Evolutionary conservation across 192 early-diverging fungal species (phyloP).

Genomic region (Mortierella antarctica): DNA sequence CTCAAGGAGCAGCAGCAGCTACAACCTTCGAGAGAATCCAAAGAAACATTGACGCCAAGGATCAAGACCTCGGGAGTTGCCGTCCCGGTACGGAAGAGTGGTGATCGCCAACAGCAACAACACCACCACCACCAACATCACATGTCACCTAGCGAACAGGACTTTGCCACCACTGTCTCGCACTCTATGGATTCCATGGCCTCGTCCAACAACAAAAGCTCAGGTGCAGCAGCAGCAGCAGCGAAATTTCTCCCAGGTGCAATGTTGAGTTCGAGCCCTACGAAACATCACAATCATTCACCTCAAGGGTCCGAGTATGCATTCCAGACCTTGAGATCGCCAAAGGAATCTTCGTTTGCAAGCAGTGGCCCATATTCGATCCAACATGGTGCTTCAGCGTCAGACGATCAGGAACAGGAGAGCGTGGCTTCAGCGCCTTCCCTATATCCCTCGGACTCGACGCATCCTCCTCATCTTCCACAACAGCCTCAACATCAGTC

Average conservation of each 20-base stretch:
- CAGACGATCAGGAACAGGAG: no score
- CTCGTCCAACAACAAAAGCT: conserved; percentile 2
- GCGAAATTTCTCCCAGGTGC: conserved; percentile 1
- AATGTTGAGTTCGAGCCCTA: conserved; percentile 22
- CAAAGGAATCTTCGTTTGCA: background rate
- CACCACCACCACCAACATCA: conserved; percentile 10
- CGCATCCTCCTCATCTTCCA: no score
- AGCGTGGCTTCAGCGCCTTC: no score
- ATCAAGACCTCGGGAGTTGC: conserved; percentile 21
- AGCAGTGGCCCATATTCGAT: no score
- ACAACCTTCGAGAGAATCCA: no score
- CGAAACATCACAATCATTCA: conserved; percentile 4
- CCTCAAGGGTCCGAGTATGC: conserved; percentile 26
- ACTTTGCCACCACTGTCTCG: conserved; percentile 18
- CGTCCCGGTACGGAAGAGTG: conserved; percentile 10
- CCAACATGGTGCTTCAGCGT: no score
- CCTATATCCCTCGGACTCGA: no score
- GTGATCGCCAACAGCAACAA: conserved; percentile 17
- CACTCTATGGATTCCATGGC: conserved; percentile 25
- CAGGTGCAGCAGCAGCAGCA: background rate
- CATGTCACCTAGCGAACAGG: conserved; percentile 25
- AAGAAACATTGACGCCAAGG: conserved; percentile 1
- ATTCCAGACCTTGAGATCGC: conserved; percentile 27
- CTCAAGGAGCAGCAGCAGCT: conserved; percentile 12
- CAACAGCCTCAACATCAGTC: no score